Evolutionary conservation across 805 yeast species (phyloP).

Genomic region (Yamadazyma endophytica): DNA sequence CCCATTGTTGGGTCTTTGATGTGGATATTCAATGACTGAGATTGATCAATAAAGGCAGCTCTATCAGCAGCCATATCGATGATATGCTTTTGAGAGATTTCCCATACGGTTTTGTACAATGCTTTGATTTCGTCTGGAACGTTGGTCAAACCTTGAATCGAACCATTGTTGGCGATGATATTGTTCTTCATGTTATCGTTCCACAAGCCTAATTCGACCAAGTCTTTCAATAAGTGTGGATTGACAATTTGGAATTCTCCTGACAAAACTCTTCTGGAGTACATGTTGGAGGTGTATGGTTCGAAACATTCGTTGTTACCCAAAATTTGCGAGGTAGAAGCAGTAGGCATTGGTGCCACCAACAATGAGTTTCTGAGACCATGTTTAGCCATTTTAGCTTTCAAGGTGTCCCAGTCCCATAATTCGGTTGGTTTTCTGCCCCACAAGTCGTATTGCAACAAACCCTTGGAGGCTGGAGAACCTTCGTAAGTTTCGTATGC

Average conservation of each 20-base stretch:
- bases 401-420: slow-evolving; percentile 57
- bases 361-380: slow-evolving; percentile 57
- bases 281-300: slow-evolving; percentile 60
- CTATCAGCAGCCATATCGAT: slow-evolving; percentile 70
- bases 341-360: slow-evolving; percentile 66
- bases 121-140: slow-evolving; percentile 53
- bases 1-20: slow-evolving; percentile 91
- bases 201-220: slow-evolving; percentile 58
- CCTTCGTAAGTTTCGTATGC: slow-evolving; percentile 49
- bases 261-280: slow-evolving; percentile 58
- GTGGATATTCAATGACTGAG: slow-evolving; percentile 89
- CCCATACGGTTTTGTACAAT: slow-evolving; percentile 60
- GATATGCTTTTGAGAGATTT: slow-evolving; percentile 53
- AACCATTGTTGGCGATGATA: slow-evolving; percentile 55
- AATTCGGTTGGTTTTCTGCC: slow-evolving; percentile 54
- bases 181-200: slow-evolving; percentile 53
- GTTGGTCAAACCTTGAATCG: slow-evolving; percentile 51
- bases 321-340: slow-evolving; percentile 61
- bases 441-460: slow-evolving; percentile 57
- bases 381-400: slow-evolving; percentile 42
- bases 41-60: slow-evolving; percentile 82
- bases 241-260: slow-evolving; percentile 65
- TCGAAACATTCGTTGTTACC: slow-evolving; percentile 63
- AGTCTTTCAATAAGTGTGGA: slow-evolving; percentile 54
- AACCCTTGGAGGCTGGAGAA: slow-evolving; percentile 57